phyloP scores from a whole-genome alignment of 1,284 basidiomycete genomes.

The Puccinia coronata region DNA sequence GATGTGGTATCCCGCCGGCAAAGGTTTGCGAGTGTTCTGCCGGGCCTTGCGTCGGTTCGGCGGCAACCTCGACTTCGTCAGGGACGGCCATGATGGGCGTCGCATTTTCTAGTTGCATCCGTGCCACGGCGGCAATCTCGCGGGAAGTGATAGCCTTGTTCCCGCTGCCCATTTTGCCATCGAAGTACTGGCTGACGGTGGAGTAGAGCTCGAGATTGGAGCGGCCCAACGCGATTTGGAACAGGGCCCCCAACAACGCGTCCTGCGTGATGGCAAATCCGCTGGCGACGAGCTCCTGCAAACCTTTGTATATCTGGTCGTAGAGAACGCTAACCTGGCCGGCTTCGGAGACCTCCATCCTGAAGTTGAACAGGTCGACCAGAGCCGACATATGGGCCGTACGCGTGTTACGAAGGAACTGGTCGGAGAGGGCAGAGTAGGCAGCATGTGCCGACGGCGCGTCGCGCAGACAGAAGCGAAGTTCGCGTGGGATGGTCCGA shows the following conservation, averaged over 20 bases:
- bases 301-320: slow-evolving; percentile 6
- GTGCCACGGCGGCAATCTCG: slow-evolving; percentile 19
- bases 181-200: slow-evolving; percentile 17
- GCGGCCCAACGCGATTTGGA: slow-evolving; percentile 33
- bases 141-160: not conserved
- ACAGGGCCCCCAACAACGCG: slow-evolving; percentile 23
- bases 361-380: slow-evolving; percentile 33
- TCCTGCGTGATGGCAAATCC: slow-evolving; percentile 18
- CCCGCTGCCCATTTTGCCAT: not conserved
- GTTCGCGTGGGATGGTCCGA: slow-evolving; percentile 33
- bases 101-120: not conserved
- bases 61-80: not conserved
- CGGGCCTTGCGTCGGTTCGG: not conserved
- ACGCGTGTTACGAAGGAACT: slow-evolving; percentile 28
- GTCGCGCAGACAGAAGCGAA: slow-evolving; percentile 2
- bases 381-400: slow-evolving; percentile 29
- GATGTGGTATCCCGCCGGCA: not conserved
- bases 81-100: not conserved
- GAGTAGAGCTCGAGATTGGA: slow-evolving; percentile 20
- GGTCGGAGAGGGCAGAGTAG: not conserved
- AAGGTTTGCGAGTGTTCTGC: not conserved
- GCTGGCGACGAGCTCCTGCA: slow-evolving; percentile 6
- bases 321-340: slow-evolving; percentile 16
- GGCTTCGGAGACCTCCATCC: slow-evolving; percentile 7
- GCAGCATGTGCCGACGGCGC: not conserved